Percentiles rank a stretch among this genome's conserved stretches.
Evolutionary conservation across 2,329 filamentous ascomycete genomes (phyloP).

Genomic region (Lasiodiplodia sp.): DNA sequence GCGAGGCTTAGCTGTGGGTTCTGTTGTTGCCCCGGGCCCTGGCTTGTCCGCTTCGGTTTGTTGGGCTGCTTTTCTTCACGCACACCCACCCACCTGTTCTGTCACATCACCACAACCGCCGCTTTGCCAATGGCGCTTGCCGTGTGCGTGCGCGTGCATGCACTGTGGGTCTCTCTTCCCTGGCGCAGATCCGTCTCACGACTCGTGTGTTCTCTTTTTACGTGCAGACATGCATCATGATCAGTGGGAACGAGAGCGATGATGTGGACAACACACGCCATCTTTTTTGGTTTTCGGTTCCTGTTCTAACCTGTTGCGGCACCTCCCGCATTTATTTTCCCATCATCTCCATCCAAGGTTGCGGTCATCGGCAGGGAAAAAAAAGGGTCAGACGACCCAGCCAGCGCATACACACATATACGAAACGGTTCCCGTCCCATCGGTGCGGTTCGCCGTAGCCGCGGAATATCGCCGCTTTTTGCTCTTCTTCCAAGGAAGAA

Average conservation of each 20-base stretch:
- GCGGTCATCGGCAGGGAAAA: background rate
- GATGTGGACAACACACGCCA: background rate
- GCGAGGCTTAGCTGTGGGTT: background rate
- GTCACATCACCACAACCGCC: background rate
- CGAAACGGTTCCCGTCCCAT: background rate
- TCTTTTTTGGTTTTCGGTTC: background rate
- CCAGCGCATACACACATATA: background rate
- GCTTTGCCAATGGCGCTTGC: background rate
- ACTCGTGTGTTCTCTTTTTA: conserved; percentile 1
- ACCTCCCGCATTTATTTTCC: background rate
- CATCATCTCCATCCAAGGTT: background rate
- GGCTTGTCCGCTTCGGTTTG: background rate
- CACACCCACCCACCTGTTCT: background rate
- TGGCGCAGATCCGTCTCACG: conserved; percentile 12
- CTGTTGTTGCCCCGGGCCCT: background rate
- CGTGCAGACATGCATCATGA: conserved; percentile 9
- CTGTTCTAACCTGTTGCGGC: background rate
- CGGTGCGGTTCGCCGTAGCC: background rate
- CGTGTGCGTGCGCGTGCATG: background rate
- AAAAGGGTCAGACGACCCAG: background rate
- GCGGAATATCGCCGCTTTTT: background rate
- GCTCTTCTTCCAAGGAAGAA: background rate
- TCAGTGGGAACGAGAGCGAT: background rate
- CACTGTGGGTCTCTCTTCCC: background rate
- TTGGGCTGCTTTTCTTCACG: background rate